Evolutionary conservation across 73 alveolate genomes (phyloP).

Genomic region (Paramecium caudatum): DNA sequence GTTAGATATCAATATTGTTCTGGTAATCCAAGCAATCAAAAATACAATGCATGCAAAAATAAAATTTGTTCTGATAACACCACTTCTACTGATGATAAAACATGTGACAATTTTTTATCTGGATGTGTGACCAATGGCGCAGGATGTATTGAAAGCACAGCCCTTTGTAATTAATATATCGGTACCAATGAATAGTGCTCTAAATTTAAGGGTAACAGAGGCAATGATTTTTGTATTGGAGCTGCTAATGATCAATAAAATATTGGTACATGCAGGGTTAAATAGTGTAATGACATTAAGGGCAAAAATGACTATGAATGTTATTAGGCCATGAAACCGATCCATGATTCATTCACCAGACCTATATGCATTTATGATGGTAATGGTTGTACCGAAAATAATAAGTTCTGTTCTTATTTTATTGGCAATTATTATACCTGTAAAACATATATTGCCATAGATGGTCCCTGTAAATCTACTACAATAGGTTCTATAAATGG

Average conservation of each 20-base stretch:
- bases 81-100: neutral
- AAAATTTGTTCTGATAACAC: too few species aligned
- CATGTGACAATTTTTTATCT: neutral
- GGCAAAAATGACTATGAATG: too few species aligned
- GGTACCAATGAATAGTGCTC: neutral
- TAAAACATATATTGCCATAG: neutral
- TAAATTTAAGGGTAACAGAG: too few species aligned
- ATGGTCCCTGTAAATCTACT: constrained; percentile 54
- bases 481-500: neutral
- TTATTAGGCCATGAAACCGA: too few species aligned
- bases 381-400: neutral
- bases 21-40: neutral
- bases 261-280: too few species aligned
- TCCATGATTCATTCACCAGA: too few species aligned
- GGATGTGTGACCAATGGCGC: constrained; percentile 15
- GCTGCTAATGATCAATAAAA: too few species aligned
- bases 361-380: constrained; percentile 1
- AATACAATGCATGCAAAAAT: neutral
- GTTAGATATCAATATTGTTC: neutral
- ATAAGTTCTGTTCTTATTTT: neutral
- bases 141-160: constrained; percentile 31
- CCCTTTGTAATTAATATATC: too few species aligned
- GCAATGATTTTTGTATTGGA: too few species aligned
- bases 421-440: neutral
- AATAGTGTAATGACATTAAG: too few species aligned